Percentiles rank a stretch among this genome's conserved stretches.
Conservation (phyloP, 768 basidiomycete genomes). For the Mycena amicta region DNA sequence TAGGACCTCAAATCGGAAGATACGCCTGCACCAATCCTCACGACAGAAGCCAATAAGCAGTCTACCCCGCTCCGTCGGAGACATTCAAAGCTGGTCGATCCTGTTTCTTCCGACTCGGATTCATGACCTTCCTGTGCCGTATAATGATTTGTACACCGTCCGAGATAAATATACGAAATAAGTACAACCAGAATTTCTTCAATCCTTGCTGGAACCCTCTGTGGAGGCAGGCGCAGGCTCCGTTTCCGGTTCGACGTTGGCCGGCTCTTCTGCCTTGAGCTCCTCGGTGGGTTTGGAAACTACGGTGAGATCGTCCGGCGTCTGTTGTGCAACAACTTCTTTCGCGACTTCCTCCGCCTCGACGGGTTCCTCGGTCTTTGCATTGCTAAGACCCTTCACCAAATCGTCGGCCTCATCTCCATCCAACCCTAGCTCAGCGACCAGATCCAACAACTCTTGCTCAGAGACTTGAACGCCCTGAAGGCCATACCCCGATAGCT, state of each 20-base stretch:
- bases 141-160: background rate
- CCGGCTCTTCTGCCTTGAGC: background rate
- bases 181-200: background rate
- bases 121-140: conserved; percentile 15
- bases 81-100: conserved; percentile 42
- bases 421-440: conserved; percentile 74
- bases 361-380: conserved; percentile 30
- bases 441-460: conserved; percentile 69
- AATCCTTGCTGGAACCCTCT: background rate
- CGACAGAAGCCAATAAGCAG: conserved; percentile 7
- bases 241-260: background rate
- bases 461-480: conserved; percentile 79
- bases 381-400: conserved; percentile 59
- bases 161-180: background rate
- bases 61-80: conserved; percentile 42
- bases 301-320: no score
- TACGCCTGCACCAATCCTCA: conserved; percentile 31
- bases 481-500: conserved; percentile 69
- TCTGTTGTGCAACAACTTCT: no score
- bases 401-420: conserved; percentile 79
- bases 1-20: conserved; percentile 35
- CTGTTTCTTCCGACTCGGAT: conserved; percentile 33
- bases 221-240: background rate
- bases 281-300: conserved; percentile 5
- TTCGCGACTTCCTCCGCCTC: conserved; percentile 22